Evolutionary conservation across 768 basidiomycete species (phyloP), one percentile per base, ranked within the genome.

Genomic region (Leucosporidium scottii): DNA sequence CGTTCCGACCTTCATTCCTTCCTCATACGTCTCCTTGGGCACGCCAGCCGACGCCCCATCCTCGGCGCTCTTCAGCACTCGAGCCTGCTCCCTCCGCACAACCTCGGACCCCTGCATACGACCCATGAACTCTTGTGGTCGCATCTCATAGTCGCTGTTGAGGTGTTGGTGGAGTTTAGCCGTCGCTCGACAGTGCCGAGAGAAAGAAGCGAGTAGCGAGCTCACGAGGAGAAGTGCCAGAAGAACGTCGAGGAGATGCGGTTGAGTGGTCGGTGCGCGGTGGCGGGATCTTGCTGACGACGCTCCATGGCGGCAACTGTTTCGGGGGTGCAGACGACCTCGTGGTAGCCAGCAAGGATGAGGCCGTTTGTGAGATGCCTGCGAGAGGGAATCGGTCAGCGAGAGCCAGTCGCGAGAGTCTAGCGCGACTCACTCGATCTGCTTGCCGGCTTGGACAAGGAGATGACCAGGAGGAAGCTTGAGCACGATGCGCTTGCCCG

Each of bases 221-320:
- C 34, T 34, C 34, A 34, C 34, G 34, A 34, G 5, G 34, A 34
- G 34, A 34, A 34, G 34, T 34, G 34, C 89, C 89, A 94, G 82
- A 96, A 96, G 78, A 93, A 93, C 0, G 93, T 97, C 2, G 91
- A 93, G 4, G 92, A 93, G 71, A 98, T 93, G n/a, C 93, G 87
- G 72, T 93, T 90, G 47, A 88, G 81, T 18, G 93, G 93, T n/a
- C 93, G 86, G 62, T 85, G 82, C 3, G 91, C 86, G 67, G 80
- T 81, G 67, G 53, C 2, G 7, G 70, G 58, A 25, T 83, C 81
- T 17, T 72, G 70, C 72, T 82, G 86, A 51, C 88, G 83, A 61
- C 81, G 79, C 63, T 85, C 82, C 59, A 93, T 85, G 21, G 84
- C 91, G 69, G 83, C 80, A 23, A 93, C 54, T 0, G 93, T 94